Base-by-base conservation (phyloP, 768 basidiomycete genomes). In the Suillus hirtellus region DNA sequence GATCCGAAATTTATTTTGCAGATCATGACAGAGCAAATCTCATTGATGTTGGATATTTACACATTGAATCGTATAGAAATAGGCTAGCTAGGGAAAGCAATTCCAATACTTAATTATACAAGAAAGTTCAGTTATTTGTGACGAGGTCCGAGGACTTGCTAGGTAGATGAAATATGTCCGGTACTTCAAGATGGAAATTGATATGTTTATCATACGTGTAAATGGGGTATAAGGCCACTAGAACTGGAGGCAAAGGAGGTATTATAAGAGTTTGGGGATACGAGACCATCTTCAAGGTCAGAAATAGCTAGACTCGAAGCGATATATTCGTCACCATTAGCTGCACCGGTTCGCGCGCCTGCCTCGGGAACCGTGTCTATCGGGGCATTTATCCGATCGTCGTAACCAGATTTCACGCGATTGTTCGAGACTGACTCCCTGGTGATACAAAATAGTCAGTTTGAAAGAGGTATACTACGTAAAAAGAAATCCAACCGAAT, bases 361-460 rank as follows among this genome's bases (percentile, higher is more conserved):
- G 91, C 92, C 19, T 80, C 75, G 1, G 90, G 90, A 8, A 94
- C 87, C 69, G 74, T 75, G 75, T 92, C 89, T 64, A 93, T 93
- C 46, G 91, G 90, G 10, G 88, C 86, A 58, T 70, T 69, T 4
- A 67, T 66, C 31, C 89, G 84, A 63, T 84, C 82, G 60, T 81
- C 76, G 67, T 90, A 84, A 24, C 90, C 90, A 8, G 91, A 92
- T 72, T 92, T 92, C 72, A 95, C 78, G 47, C 92, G 87, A 75
- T 95, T 93, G 71, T 93, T 95, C 15, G 90, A 87, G 3, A 88
- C 86, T 21, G 86, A 84, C 75, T 94, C 92, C 55, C 92, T 55
- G 44, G 61, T 40, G 10, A 61, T 53, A 46, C 42, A 54, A 31
- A 40, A 49, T 7, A 34, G 37, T 62, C 35, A 61, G 40, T 46